Conservation (phyloP, 805 yeast genomes). For the Komagataella mondaviorum region DNA sequence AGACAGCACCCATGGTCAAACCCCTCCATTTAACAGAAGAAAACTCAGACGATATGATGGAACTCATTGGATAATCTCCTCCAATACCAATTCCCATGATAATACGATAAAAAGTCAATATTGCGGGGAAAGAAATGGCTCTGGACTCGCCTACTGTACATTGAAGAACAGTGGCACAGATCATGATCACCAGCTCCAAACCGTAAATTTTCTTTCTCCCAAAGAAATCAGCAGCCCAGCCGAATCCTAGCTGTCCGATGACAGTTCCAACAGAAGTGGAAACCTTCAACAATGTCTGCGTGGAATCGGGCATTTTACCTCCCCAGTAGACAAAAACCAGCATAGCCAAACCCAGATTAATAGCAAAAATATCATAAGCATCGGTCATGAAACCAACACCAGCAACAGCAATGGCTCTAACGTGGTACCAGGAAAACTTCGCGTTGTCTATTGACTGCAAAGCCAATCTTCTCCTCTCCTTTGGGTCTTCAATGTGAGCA, state of each 20-base stretch:
- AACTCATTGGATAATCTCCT: conserved; percentile 80
- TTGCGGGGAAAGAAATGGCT: conserved; percentile 53
- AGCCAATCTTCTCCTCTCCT: conserved; percentile 47
- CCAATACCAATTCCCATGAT: conserved; percentile 84
- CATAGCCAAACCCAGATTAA: conserved; percentile 62
- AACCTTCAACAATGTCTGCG: conserved; percentile 56
- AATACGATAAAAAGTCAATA: conserved; percentile 57
- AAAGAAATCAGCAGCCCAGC: conserved; percentile 54
- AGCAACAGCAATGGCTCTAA: conserved; percentile 47
- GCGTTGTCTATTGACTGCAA: conserved; percentile 45
- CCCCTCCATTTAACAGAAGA: conserved; percentile 86
- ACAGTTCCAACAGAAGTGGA: conserved; percentile 84
- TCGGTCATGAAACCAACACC: conserved; percentile 82
- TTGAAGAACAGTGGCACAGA: conserved; percentile 56
- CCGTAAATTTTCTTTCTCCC: conserved; percentile 78
- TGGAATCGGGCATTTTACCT: conserved; percentile 44
- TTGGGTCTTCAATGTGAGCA: conserved; percentile 43
- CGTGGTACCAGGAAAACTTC: conserved; percentile 46
- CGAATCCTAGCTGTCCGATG: conserved; percentile 68
- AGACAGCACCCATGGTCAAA: conserved; percentile 81
- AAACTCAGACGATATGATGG: conserved; percentile 75
- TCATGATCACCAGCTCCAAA: conserved; percentile 61
- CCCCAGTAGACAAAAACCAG: conserved; percentile 57
- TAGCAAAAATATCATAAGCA: conserved; percentile 75
- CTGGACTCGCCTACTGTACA: conserved; percentile 52